Conservation (phyloP, 2,329 filamentous ascomycete species). For the Alternaria panax region DNA sequence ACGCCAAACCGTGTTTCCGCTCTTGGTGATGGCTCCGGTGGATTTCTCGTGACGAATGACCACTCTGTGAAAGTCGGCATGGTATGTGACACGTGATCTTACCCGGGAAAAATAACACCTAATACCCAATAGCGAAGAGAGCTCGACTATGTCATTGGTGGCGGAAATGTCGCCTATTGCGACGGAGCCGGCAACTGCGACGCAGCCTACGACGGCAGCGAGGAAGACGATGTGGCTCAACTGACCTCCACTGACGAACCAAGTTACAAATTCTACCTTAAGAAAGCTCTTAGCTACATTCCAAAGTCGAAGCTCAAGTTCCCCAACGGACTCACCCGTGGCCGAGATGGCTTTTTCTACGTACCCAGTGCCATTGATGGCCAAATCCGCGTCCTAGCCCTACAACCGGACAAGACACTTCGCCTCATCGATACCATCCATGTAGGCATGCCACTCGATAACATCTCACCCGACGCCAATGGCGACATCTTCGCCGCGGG, state of each 20-base stretch:
- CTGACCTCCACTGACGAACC: not conserved
- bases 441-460: constrained; percentile 39
- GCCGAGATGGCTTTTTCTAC: constrained; percentile 36
- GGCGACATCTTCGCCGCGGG: constrained; percentile 38
- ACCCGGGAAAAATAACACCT: not conserved
- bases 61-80: constrained; percentile 36
- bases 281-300: constrained; percentile 7
- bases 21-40: constrained; percentile 27
- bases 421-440: constrained; percentile 30
- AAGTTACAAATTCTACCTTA: constrained; percentile 12
- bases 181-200: constrained; percentile 26
- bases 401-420: constrained; percentile 27
- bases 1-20: constrained; percentile 36
- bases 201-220: constrained; percentile 18
- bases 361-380: constrained; percentile 38
- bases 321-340: constrained; percentile 37
- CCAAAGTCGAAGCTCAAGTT: constrained; percentile 37
- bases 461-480: constrained; percentile 34
- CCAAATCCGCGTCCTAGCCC: constrained; percentile 29
- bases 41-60: constrained; percentile 37
- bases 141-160: constrained; percentile 37
- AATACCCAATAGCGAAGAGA: constrained; percentile 15
- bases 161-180: constrained; percentile 40
- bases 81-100: constrained; percentile 10
- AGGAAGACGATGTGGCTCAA: constrained; percentile 3